Evolutionary conservation across 176 grass and related monocot genomes (phyloP), one percentile per base, ranked within the genome.

Genomic region (Lolium multiflorum): DNA sequence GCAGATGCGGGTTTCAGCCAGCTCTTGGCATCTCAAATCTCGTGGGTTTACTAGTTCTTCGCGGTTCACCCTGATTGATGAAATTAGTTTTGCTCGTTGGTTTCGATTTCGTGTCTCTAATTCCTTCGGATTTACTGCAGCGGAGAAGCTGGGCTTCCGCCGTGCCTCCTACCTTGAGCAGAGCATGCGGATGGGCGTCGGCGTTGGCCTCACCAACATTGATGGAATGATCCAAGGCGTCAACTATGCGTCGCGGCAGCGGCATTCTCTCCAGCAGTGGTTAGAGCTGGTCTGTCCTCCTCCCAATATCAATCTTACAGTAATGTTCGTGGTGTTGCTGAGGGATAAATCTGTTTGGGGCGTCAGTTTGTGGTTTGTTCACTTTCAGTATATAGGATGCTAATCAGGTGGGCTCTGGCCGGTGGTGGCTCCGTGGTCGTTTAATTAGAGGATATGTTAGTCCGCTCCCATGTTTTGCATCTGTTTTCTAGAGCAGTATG

Each of bases 221-320:
- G 84, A 87, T 6, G 87, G 83, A 7, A 81, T 91, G 80, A 82
- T 87, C 83, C 83, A 77, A 31, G 86, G 86, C 18, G 77, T 89
- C 41, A 86, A 84, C 50, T 89, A 89, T 5, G 80, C 87, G 5
- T 96, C 1, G 89, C 94, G 7, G 91, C 89, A 21, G 84, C n/a
- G 91, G 94, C 59, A 90, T 94, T 84, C 83, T 94, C 75, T 93
- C 84, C 67, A 76, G 81, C 49, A 93, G 94, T 83, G 94, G 94
- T 3, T 97, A 63, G 87, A 97, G 24, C 84, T 97, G 92, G 94
- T 94, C 3, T 57, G 69, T 71, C 31, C 31, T 59, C 55, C 13
- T 62, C 25, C 28, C 44, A 5, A 15, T 21, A 3, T 24, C 60
- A 72, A 49, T 1, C 41, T 71, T 63, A 81, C 16, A 15, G 13